These are phyloP conservation scores for Rhodamnia rubescens DNA, from an alignment of 345 rosid genomes.

Conservation along the genomic window DNA sequence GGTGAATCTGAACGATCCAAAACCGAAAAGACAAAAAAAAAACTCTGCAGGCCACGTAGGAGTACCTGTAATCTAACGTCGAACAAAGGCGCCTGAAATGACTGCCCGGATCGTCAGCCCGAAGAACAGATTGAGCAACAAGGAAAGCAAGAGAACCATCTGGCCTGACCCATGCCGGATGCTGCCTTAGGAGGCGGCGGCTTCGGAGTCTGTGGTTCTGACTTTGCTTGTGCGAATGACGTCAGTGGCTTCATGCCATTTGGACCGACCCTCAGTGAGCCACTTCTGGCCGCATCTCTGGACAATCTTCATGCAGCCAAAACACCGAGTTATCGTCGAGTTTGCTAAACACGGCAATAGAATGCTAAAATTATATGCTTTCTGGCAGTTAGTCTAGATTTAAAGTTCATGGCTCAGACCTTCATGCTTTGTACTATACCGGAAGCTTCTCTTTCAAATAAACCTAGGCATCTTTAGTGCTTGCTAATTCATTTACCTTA, in stretches of 20 bases:
- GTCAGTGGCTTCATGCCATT: constrained; percentile 1
- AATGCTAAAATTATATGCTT: not conserved
- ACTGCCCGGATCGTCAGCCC: not conserved
- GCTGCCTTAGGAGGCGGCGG: constrained; percentile 12
- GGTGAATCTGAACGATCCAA: not conserved
- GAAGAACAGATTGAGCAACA: constrained; percentile 28
- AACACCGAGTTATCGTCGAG: not conserved
- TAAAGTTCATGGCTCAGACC: not conserved
- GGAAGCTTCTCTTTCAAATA: not conserved
- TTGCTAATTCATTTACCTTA: not conserved
- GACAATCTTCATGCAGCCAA: constrained; percentile 26
- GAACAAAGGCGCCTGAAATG: not conserved
- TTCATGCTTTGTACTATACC: not conserved
- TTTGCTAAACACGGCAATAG: not conserved
- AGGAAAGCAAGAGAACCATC: constrained; percentile 54
- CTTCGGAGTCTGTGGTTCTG: constrained; percentile 7
- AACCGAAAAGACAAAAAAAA: not conserved
- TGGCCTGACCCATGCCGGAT: constrained; percentile 4
- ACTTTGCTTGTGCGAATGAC: not conserved
- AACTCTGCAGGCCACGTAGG: not conserved
- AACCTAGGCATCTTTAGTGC: no score
- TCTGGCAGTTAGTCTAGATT: not conserved
- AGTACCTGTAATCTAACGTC: not conserved
- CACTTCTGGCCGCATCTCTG: constrained; percentile 26
- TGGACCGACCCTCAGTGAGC: not conserved